Base-by-base conservation (phyloP, 202 grass and related monocot genomes). In the Dendrocalamus latiflorus region DNA sequence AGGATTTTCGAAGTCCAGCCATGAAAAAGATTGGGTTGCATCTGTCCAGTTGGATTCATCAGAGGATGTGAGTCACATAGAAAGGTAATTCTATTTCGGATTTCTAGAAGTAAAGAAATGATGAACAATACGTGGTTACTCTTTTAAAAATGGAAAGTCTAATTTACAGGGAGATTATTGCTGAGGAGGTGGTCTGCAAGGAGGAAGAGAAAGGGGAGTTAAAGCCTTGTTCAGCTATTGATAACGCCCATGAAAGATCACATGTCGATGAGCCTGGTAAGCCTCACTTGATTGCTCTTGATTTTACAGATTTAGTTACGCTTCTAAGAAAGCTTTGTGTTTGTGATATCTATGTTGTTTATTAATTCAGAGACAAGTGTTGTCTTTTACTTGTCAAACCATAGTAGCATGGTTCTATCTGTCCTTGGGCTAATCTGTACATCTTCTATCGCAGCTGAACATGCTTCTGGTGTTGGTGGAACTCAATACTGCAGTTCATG, bases 391-490 rank as follows among this genome's bases (percentile, higher is more conserved):
- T 60, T 70, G 56, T 17, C 37, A 28, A 13, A 58, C 13, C 6
- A 10, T 0, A 28, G 39, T 60, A 43, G 3, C 6, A 22, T 45
- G 24, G 24, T 74, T 72, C 17, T 62, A 44, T 33, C 79, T 75
- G 22, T 55, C 55, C 38, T 22, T 71, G 33, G 55, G 21, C 55
- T 77, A 74, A 80, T 57, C 4, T 12, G 7, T 48, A 17, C 59
- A 25, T 66, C 68, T 56, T 8, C 37, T 86, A 13, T 34, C 77
- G 24, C 79, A 71, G 64, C 24, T 45, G 47, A 77, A 38, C 38
- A 82, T 51, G 65, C 45, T 72, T 87, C 8, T 47, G 66, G 72
- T 82, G 18, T 70, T 78, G 66, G 36, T 47, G 68, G 26, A 79
- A 18, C 37, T 54, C 26, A 55, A 38, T 37, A 25, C 37, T 66